Percentiles rank a stretch among this genome's conserved stretches.
These are phyloP conservation scores for Aspergillus pseudoglaucus DNA, from an alignment of 2,329 filamentous ascomycete genomes.

Conservation along the genomic window DNA sequence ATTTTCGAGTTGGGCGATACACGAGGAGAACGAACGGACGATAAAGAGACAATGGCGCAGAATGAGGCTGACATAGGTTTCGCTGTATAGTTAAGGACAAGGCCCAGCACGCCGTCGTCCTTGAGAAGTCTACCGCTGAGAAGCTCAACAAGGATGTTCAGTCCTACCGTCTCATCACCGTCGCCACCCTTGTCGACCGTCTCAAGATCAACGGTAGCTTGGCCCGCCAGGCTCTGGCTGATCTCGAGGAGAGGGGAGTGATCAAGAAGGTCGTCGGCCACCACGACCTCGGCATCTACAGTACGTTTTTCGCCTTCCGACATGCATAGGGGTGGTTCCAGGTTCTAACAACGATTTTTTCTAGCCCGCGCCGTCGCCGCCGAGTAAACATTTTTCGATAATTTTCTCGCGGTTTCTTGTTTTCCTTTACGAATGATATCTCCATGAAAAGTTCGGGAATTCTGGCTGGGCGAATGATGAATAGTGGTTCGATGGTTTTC, in stretches of 20 bases:
- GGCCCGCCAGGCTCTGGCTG: conserved; percentile 78
- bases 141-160: conserved; percentile 99
- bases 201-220: conserved; percentile 99
- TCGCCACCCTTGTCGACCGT: conserved; percentile 96
- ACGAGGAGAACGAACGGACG: conserved; percentile 17
- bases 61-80: conserved; percentile 17
- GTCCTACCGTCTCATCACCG: conserved; percentile 98
- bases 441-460: conserved; percentile 26
- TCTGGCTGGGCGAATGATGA: conserved; percentile 33
- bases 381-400: conserved; percentile 34
- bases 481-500: conserved; percentile 22
- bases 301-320: conserved; percentile 47
- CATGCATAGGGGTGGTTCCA: neutral
- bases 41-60: conserved; percentile 3
- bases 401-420: conserved; percentile 30
- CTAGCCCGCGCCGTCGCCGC: conserved; percentile 40
- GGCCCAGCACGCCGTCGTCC: conserved; percentile 96
- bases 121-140: conserved; percentile 96
- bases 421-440: conserved; percentile 35
- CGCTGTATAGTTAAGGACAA: conserved; percentile 91
- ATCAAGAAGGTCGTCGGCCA: conserved; percentile 97
- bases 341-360: neutral
- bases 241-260: conserved; percentile 95
- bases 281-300: conserved; percentile 99
- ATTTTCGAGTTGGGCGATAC: conserved; percentile 5